A percentile compares a stretch with the other conserved stretches of the same genome.
These are phyloP conservation scores for Sungouiella blattae DNA, from an alignment of 805 yeast species.

Conservation along the genomic window DNA sequence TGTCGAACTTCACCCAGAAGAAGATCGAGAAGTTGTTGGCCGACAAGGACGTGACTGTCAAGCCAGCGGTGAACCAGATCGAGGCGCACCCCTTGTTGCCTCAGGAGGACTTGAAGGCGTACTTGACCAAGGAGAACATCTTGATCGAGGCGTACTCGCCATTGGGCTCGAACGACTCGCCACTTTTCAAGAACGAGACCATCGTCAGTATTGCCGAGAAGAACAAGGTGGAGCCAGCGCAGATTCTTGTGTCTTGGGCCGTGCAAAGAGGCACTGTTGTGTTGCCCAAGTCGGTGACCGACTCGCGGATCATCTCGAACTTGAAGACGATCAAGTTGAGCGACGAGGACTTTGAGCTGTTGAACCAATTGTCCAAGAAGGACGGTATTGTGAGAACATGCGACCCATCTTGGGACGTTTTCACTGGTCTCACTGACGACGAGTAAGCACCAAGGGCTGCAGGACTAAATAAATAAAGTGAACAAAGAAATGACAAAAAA, in stretches of 20 bases:
- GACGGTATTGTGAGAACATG: slow-evolving; percentile 31
- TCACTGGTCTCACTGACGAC: no score
- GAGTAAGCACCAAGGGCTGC: no score
- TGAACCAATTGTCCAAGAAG: slow-evolving; percentile 28
- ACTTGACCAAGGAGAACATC: slow-evolving; percentile 11
- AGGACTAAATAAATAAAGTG: no score
- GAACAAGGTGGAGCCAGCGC: slow-evolving; percentile 15
- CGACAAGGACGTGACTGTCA: slow-evolving; percentile 15
- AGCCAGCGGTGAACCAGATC: slow-evolving; percentile 18
- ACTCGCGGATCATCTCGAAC: slow-evolving; percentile 34
- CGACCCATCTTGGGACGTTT: slow-evolving; percentile 21
- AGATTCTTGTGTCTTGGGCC: slow-evolving; percentile 17
- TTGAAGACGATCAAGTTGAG: slow-evolving; percentile 33
- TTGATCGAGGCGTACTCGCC: slow-evolving; percentile 17
- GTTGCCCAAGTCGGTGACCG: slow-evolving; percentile 20
- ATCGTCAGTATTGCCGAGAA: slow-evolving; percentile 13
- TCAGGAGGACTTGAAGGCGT: slow-evolving; percentile 13
- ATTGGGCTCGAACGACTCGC: slow-evolving; percentile 13
- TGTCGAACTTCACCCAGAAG: slow-evolving; percentile 16
- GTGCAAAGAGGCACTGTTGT: slow-evolving; percentile 17
- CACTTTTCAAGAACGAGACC: slow-evolving; percentile 13
- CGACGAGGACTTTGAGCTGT: slow-evolving; percentile 33
- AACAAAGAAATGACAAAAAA: no score
- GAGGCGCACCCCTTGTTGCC: slow-evolving; percentile 19
- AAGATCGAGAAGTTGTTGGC: slow-evolving; percentile 13